phyloP scores from a whole-genome alignment of 2,329 filamentous ascomycete genomes.

The Colletotrichum sp. region DNA sequence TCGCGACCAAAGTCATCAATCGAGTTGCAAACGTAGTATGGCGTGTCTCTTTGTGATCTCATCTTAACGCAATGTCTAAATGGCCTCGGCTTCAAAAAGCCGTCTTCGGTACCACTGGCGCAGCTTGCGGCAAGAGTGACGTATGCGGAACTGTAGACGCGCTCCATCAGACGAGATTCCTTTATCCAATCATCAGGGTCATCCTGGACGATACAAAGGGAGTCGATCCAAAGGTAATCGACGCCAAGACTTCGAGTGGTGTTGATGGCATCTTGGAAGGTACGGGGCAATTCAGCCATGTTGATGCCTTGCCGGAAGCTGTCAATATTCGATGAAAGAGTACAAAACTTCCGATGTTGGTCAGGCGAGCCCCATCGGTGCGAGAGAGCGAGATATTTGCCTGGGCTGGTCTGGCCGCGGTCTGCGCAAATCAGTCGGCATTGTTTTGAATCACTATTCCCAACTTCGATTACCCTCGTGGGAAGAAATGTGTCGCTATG shows the following conservation, averaged over 20 bases:
- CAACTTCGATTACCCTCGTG: not conserved
- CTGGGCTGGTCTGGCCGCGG: not conserved
- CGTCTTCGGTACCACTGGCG: no score
- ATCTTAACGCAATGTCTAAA: no score
- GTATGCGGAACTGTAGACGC: no score
- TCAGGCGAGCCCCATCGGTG: not conserved
- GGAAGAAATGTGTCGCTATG: not conserved
- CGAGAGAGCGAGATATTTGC: not conserved
- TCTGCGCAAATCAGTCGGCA: not conserved
- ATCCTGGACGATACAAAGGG: no score
- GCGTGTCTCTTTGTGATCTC: no score
- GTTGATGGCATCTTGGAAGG: conserved; percentile 14
- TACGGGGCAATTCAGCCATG: not conserved
- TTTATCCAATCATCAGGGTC: no score
- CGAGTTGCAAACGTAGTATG: no score
- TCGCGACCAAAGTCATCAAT: no score
- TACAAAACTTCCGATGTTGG: not conserved
- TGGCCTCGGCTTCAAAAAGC: no score
- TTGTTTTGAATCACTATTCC: not conserved
- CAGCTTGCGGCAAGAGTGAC: no score
- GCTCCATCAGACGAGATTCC: no score
- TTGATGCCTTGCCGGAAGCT: not conserved
- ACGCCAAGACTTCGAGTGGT: conserved; percentile 3
- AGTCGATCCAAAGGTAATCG: no score
- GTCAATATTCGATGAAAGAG: not conserved